Percentiles rank a stretch among this genome's conserved stretches.
Evolutionary conservation across 768 basidiomycete genomes (phyloP).

Genomic region (Arthromyces matolae): DNA sequence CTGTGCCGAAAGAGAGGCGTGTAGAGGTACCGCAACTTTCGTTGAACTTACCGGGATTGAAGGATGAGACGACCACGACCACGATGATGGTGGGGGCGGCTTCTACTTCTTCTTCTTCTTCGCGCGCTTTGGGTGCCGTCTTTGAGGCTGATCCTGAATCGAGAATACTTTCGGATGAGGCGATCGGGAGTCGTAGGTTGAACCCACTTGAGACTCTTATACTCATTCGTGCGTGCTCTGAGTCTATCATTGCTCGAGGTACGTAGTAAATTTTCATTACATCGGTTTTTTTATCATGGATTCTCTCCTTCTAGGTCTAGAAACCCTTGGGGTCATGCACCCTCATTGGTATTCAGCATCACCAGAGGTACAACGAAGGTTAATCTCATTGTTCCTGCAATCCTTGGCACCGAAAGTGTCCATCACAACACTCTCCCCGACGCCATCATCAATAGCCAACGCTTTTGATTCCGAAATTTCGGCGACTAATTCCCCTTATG

Average conservation of each 20-base stretch:
- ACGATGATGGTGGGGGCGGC: too few relatives aligned
- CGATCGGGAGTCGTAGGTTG: constrained; percentile 55
- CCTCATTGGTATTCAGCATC: constrained; percentile 82
- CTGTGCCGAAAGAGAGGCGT: constrained; percentile 33
- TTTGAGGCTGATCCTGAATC: constrained; percentile 59
- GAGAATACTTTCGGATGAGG: constrained; percentile 42
- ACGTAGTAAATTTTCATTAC: constrained; percentile 21
- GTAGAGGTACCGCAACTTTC: constrained; percentile 53
- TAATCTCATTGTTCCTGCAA: constrained; percentile 70
- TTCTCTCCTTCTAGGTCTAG: constrained; percentile 62
- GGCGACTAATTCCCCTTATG: constrained; percentile 66
- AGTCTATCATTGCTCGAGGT: constrained; percentile 64
- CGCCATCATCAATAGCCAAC: constrained; percentile 41
- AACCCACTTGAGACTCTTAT: constrained; percentile 59
- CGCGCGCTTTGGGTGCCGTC: constrained; percentile 49
- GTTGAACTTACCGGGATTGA: constrained; percentile 54
- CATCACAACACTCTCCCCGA: constrained; percentile 48
- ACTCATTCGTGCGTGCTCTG: constrained; percentile 66
- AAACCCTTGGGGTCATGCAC: constrained; percentile 80
- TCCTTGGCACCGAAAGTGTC: constrained; percentile 50
- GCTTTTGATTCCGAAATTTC: constrained; percentile 64
- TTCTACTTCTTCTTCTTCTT: too few relatives aligned
- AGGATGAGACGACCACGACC: constrained; percentile 43
- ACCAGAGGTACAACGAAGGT: constrained; percentile 57
- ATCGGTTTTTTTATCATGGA: constrained; percentile 10